phyloP scores from a whole-genome alignment of 73 alveolate genomes.

The Paramecium bursaria region DNA sequence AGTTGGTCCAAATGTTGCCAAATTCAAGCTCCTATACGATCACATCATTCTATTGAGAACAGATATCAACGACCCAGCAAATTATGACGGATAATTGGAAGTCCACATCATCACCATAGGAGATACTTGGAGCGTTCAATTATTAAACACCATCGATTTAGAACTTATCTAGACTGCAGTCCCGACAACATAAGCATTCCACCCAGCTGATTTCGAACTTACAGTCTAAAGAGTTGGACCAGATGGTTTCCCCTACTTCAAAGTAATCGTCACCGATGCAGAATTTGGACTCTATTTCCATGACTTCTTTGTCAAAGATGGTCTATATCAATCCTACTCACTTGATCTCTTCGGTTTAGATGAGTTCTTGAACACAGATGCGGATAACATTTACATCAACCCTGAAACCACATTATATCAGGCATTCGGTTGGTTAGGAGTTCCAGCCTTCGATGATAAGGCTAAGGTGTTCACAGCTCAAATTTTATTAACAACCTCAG shows the following conservation, averaged over 20 bases:
- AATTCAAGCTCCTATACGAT: neutral
- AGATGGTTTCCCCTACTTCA: neutral
- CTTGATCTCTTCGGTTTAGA: slow-evolving; percentile 6
- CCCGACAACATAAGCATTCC: neutral
- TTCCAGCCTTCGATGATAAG: neutral
- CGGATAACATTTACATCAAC: slow-evolving; percentile 2
- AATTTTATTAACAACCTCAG: neutral
- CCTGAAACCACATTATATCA: neutral
- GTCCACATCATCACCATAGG: slow-evolving; percentile 1
- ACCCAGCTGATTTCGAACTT: slow-evolving; percentile 2
- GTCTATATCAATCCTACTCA: neutral
- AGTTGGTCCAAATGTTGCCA: slow-evolving; percentile 2
- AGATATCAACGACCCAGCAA: neutral
- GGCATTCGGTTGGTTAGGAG: neutral
- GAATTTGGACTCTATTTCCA: slow-evolving; percentile 2
- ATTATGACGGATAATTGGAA: slow-evolving; percentile 2
- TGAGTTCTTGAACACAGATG: slow-evolving; percentile 13
- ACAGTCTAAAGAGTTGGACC: neutral
- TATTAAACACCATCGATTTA: neutral
- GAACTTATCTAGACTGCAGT: neutral
- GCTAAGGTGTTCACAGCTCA: neutral
- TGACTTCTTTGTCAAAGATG: neutral
- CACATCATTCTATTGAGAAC: neutral
- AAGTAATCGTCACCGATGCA: neutral
- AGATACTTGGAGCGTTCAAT: neutral